These are phyloP conservation scores for Incumbomyces delicatus DNA, from an alignment of 2,329 filamentous ascomycete species.

Conservation along the genomic window DNA sequence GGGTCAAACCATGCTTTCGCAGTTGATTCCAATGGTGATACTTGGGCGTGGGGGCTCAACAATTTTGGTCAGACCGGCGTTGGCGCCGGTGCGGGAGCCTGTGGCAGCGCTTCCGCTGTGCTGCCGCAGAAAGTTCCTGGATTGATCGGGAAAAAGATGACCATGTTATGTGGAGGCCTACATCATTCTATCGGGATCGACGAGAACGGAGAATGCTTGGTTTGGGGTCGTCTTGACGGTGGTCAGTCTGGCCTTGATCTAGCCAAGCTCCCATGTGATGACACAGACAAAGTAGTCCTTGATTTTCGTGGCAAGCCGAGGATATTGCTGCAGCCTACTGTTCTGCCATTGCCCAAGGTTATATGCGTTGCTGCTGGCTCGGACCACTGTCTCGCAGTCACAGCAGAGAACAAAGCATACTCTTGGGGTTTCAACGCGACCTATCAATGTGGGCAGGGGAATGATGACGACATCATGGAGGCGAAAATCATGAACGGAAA, in stretches of 20 bases:
- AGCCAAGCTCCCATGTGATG: slow-evolving; percentile 36
- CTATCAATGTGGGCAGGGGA: slow-evolving; percentile 70
- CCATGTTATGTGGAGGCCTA: slow-evolving; percentile 61
- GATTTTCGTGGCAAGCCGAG: slow-evolving; percentile 54
- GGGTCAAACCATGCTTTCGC: slow-evolving; percentile 78
- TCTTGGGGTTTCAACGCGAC: slow-evolving; percentile 73
- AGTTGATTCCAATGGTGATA: slow-evolving; percentile 51
- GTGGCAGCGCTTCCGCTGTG: slow-evolving; percentile 59
- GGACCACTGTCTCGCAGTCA: slow-evolving; percentile 65
- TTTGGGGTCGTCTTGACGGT: slow-evolving; percentile 52
- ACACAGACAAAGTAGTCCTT: slow-evolving; percentile 49
- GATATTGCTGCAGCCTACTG: slow-evolving; percentile 57
- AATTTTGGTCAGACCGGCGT: slow-evolving; percentile 73
- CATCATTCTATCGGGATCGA: slow-evolving; percentile 62
- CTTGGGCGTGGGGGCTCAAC: slow-evolving; percentile 79
- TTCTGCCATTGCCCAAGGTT: slow-evolving; percentile 50
- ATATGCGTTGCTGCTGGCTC: slow-evolving; percentile 52
- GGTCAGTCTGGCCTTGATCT: slow-evolving; percentile 51
- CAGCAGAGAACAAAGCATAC: slow-evolving; percentile 58
- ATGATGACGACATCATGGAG: slow-evolving; percentile 63
- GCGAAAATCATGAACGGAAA: slow-evolving; percentile 76
- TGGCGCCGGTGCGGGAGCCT: slow-evolving; percentile 46
- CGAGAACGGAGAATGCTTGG: slow-evolving; percentile 43
- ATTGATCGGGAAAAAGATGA: slow-evolving; percentile 42
- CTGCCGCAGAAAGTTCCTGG: slow-evolving; percentile 57